Conservation (phyloP, 805 yeast species). For the Jamesozyma lodderae region DNA sequence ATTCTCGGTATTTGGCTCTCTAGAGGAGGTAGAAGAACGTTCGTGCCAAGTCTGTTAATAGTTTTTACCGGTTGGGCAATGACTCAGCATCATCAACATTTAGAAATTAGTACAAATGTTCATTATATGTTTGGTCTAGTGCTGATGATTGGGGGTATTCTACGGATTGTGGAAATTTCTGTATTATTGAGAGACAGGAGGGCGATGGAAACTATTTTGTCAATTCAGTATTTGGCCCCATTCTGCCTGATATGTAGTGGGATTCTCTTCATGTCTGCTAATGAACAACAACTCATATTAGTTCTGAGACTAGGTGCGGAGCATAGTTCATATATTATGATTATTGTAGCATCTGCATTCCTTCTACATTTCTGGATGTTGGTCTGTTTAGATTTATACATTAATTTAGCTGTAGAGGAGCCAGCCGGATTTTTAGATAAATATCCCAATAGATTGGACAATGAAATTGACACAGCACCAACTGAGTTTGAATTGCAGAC, state of each 20-base stretch:
- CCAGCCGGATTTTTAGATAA: constrained; percentile 10
- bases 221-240: constrained; percentile 85
- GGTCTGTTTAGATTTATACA: constrained; percentile 49
- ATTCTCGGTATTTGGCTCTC: constrained; percentile 72
- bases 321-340: constrained; percentile 73
- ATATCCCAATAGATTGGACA: constrained; percentile 1
- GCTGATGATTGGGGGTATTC: constrained; percentile 67
- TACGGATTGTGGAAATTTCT: constrained; percentile 70
- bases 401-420: constrained; percentile 29
- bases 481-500: constrained; percentile 9
- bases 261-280: constrained; percentile 82
- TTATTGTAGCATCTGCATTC: constrained; percentile 64
- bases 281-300: constrained; percentile 71
- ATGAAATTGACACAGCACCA: background rate
- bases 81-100: constrained; percentile 78
- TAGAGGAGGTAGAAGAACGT: constrained; percentile 56
- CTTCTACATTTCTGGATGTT: constrained; percentile 59
- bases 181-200: constrained; percentile 62
- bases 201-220: constrained; percentile 39
- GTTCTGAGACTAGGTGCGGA: constrained; percentile 72
- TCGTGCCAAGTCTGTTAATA: constrained; percentile 72
- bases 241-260: constrained; percentile 74
- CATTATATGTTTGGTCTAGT: constrained; percentile 81
- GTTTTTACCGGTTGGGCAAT: constrained; percentile 90
- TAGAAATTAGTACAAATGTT: constrained; percentile 73